A percentile compares a stretch with the other conserved stretches of the same genome.
phyloP scores from a whole-genome alignment of 768 basidiomycete species.

The Zangia roseola region DNA sequence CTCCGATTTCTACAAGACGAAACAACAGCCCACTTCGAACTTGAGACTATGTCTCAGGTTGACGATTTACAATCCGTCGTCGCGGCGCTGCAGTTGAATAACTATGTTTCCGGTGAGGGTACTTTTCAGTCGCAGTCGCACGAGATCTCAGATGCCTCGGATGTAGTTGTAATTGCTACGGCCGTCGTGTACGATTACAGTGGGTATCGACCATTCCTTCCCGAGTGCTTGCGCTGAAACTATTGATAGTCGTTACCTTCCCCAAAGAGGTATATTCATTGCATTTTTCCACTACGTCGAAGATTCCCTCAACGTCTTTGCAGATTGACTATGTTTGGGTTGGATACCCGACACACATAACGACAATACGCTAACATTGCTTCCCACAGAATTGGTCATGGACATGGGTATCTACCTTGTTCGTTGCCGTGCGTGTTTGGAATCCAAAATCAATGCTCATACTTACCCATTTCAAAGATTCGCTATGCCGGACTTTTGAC shows the following conservation, averaged over 20 bases:
- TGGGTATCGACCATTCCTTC: not conserved
- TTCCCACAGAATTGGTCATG: slow-evolving; percentile 14
- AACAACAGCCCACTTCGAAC: too few species aligned
- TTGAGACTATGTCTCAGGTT: slow-evolving; percentile 10
- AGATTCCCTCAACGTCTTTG: not conserved
- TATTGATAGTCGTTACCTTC: slow-evolving; percentile 14
- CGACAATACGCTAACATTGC: not conserved
- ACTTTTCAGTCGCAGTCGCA: not conserved
- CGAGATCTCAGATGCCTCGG: not conserved
- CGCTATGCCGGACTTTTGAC: slow-evolving; percentile 15
- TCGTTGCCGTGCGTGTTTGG: slow-evolving; percentile 13
- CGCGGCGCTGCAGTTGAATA: slow-evolving; percentile 4
- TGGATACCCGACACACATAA: not conserved
- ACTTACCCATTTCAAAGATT: slow-evolving; percentile 8
- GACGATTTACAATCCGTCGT: slow-evolving; percentile 3
- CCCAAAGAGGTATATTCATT: slow-evolving; percentile 12
- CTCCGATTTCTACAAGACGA: too few species aligned
- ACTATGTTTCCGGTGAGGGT: slow-evolving; percentile 13
- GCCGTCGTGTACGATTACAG: slow-evolving; percentile 19
- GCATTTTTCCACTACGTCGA: not conserved
- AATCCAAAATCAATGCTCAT: not conserved
- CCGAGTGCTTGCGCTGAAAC: not conserved
- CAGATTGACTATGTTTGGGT: slow-evolving; percentile 23
- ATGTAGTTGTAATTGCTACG: slow-evolving; percentile 10
- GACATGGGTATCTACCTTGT: slow-evolving; percentile 11